Evolutionary conservation across 495 filamentous ascomycete species (phyloP).

Genomic region (Xylaria venustula): DNA sequence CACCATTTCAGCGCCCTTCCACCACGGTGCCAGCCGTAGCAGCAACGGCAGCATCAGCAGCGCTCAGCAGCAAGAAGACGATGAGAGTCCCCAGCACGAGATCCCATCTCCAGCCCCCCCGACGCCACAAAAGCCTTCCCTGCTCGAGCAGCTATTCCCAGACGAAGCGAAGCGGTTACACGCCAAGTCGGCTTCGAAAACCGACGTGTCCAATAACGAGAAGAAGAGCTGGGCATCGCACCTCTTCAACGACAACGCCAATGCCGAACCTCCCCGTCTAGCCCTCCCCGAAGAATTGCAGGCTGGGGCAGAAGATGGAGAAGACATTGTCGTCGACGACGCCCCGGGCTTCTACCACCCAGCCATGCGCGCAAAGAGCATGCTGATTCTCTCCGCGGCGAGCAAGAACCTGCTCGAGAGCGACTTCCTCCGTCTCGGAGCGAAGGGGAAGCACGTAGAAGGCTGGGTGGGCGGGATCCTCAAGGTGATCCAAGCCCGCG

Average conservation of each 20-base stretch:
- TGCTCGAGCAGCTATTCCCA: conserved; percentile 61
- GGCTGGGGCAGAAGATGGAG: neutral
- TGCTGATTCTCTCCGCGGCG: conserved; percentile 51
- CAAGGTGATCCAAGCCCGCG: conserved; percentile 53
- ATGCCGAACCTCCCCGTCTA: neutral
- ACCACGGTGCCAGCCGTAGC: conserved; percentile 11
- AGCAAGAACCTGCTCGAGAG: conserved; percentile 55
- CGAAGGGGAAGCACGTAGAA: conserved; percentile 60
- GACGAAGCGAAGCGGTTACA: conserved; percentile 36
- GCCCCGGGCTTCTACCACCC: neutral
- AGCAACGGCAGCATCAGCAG: neutral
- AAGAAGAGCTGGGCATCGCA: conserved; percentile 10
- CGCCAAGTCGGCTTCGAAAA: neutral
- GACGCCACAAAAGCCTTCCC: conserved; percentile 25
- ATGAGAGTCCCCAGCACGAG: neutral
- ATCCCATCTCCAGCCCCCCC: neutral
- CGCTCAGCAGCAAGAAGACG: neutral
- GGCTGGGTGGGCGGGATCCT: conserved; percentile 59
- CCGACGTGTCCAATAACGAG: neutral
- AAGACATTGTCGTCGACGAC: neutral
- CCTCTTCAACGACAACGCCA: too few species aligned
- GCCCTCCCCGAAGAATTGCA: neutral
- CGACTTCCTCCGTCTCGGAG: conserved; percentile 62
- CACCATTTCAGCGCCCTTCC: conserved; percentile 20
- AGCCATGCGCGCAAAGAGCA: conserved; percentile 25